Percentiles rank a stretch among this genome's conserved stretches.
Evolutionary conservation across 2,329 filamentous ascomycete species (phyloP).

Genomic region (Fulvia fulva): DNA sequence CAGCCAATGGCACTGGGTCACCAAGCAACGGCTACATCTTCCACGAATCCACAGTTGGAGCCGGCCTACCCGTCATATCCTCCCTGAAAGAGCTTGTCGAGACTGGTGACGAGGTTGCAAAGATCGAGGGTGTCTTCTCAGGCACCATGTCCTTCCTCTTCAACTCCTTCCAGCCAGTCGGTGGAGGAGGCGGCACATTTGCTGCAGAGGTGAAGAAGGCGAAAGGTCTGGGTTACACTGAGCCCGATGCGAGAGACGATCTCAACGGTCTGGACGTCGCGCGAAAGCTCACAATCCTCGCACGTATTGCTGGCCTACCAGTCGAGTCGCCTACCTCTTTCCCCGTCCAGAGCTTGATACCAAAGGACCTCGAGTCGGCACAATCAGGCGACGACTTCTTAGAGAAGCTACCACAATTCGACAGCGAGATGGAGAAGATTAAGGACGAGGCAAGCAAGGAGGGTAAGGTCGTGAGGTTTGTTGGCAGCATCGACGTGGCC

Average conservation of each 20-base stretch:
- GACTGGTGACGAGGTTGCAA: conserved; percentile 85
- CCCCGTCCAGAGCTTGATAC: conserved; percentile 90
- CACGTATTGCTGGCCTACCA: conserved; percentile 74
- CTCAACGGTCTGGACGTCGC: conserved; percentile 87
- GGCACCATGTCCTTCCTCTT: conserved; percentile 98
- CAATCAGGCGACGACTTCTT: conserved; percentile 82
- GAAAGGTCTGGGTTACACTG: conserved; percentile 87
- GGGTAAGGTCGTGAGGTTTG: conserved; percentile 89
- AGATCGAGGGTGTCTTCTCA: conserved; percentile 95
- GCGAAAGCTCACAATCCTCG: conserved; percentile 93
- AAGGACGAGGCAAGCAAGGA: conserved; percentile 81
- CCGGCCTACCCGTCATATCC: conserved; percentile 87
- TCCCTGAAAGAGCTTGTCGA: conserved; percentile 91
- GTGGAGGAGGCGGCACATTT: conserved; percentile 74
- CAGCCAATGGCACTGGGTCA: conserved; percentile 55
- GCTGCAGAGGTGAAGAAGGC: conserved; percentile 88
- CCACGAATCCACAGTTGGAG: conserved; percentile 92
- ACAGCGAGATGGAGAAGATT: conserved; percentile 81
- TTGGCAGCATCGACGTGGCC: conserved; percentile 86
- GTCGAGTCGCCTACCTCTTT: conserved; percentile 83
- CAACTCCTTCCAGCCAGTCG: conserved; percentile 88
- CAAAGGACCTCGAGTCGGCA: conserved; percentile 74
- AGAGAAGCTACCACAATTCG: conserved; percentile 72
- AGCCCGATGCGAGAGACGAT: conserved; percentile 82
- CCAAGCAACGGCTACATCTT: conserved; percentile 68